These are phyloP conservation scores for Xylariaceae sp. DNA, from an alignment of 2,329 filamentous ascomycete genomes.

Conservation along the genomic window DNA sequence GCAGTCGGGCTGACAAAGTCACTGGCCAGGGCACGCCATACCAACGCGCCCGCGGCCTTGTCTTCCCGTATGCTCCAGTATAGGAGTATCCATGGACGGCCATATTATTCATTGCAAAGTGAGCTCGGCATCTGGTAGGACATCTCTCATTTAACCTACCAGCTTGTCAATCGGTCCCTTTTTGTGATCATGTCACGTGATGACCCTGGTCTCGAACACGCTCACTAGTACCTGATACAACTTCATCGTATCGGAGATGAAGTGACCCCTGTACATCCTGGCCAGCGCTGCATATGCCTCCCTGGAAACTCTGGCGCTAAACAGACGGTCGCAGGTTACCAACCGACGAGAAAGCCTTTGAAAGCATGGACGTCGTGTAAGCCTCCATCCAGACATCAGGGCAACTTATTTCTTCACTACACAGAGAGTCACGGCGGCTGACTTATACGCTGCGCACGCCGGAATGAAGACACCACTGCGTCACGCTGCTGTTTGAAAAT, in stretches of 20 bases:
- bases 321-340: too few species aligned
- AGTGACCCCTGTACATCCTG: not conserved
- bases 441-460: not conserved
- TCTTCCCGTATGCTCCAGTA: conserved; percentile 29
- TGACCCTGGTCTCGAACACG: not conserved
- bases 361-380: too few species aligned
- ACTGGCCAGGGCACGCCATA: conserved; percentile 6
- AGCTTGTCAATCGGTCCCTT: conserved; percentile 3
- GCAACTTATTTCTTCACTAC: too few species aligned
- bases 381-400: too few species aligned
- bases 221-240: not conserved
- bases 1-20: conserved; percentile 4
- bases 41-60: conserved; percentile 25
- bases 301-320: too few species aligned
- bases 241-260: not conserved
- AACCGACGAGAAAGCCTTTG: not conserved
- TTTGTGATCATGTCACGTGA: not conserved
- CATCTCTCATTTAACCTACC: conserved; percentile 14
- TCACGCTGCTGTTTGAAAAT: conserved; percentile 26
- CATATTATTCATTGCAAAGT: conserved; percentile 25
- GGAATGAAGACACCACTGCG: conserved; percentile 26
- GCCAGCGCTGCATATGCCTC: too few species aligned
- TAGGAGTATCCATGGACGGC: conserved; percentile 27
- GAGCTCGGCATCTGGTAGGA: conserved; percentile 26
- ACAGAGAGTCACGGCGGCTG: not conserved